A percentile compares a stretch with the other conserved stretches of the same genome.
Evolutionary conservation across 768 basidiomycete species (phyloP).

Genomic region (Coprinopsis strossmayeri): DNA sequence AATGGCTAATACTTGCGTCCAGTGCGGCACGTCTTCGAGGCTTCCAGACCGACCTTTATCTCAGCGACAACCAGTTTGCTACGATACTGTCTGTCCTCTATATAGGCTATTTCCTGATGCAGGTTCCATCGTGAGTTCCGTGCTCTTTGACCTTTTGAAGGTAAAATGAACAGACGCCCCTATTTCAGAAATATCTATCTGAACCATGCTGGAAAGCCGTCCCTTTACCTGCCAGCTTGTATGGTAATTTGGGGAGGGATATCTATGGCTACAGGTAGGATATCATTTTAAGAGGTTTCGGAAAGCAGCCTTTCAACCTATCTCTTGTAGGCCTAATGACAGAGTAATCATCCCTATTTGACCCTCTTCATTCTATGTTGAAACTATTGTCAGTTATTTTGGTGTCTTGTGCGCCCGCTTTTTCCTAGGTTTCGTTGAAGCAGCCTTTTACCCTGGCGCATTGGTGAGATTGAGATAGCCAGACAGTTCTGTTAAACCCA

Average conservation of each 20-base stretch:
- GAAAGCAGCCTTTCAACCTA: not conserved
- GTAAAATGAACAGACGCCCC: slow-evolving; percentile 13
- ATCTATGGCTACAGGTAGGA: slow-evolving; percentile 42
- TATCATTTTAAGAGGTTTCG: not conserved
- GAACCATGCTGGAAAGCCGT: slow-evolving; percentile 55
- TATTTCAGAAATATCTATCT: slow-evolving; percentile 59
- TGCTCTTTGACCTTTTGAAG: not conserved
- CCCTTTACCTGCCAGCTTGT: slow-evolving; percentile 53
- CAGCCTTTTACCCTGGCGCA: slow-evolving; percentile 67
- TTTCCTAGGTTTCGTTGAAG: slow-evolving; percentile 70
- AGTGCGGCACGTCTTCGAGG: slow-evolving; percentile 63
- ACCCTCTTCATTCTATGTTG: not conserved
- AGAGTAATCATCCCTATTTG: slow-evolving; percentile 19
- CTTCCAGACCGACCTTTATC: slow-evolving; percentile 53
- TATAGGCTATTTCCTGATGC: slow-evolving; percentile 66
- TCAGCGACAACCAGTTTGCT: slow-evolving; percentile 55
- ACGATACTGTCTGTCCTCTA: slow-evolving; percentile 58
- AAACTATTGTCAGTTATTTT: slow-evolving; percentile 41
- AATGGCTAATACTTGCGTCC: not conserved
- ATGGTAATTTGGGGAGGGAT: slow-evolving; percentile 64
- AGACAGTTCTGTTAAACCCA: not conserved
- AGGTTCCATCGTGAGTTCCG: slow-evolving; percentile 52
- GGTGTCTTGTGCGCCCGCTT: slow-evolving; percentile 65
- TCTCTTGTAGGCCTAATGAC: slow-evolving; percentile 31
- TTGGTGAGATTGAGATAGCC: slow-evolving; percentile 25